Conservation (phyloP, 495 filamentous ascomycete species). For the Aspergillus conjunctus region DNA sequence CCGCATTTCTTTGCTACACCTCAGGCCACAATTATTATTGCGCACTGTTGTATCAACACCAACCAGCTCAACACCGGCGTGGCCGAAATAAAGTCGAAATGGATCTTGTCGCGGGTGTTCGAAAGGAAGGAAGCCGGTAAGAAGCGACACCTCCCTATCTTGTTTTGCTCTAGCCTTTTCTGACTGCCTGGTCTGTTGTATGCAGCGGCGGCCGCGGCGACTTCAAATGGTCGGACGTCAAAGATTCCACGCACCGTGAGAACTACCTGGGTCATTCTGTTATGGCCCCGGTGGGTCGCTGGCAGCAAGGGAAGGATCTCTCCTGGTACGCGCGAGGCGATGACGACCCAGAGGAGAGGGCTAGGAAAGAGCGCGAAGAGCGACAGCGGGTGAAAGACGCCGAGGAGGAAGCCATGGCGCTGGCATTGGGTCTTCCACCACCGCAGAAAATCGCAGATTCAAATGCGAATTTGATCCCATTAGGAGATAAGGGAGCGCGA, state of each 20-base stretch:
- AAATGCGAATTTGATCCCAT: constrained; percentile 48
- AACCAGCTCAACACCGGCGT: neutral
- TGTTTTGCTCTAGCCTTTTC: neutral
- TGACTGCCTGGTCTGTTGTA: neutral
- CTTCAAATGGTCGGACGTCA: constrained; percentile 96
- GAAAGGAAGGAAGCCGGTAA: constrained; percentile 86
- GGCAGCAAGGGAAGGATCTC: constrained; percentile 88
- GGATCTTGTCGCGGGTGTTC: constrained; percentile 91
- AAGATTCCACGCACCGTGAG: constrained; percentile 82
- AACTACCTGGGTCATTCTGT: constrained; percentile 97
- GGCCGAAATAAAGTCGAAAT: constrained; percentile 48
- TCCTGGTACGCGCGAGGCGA: constrained; percentile 85
- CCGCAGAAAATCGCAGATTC: constrained; percentile 38
- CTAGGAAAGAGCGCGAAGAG: constrained; percentile 68
- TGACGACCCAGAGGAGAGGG: constrained; percentile 56
- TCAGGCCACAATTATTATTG: neutral
- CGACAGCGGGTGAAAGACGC: constrained; percentile 82
- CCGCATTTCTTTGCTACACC: constrained; percentile 14
- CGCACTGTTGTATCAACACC: neutral
- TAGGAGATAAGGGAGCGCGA: constrained; percentile 38
- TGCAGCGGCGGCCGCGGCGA: constrained; percentile 83
- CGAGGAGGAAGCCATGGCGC: constrained; percentile 85
- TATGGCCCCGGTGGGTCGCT: constrained; percentile 93
- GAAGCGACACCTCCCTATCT: constrained; percentile 12
- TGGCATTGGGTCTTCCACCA: constrained; percentile 77